Evolutionary conservation across 2,329 filamentous ascomycete species (phyloP).

Genomic region (Verticillium nonalfalfae): DNA sequence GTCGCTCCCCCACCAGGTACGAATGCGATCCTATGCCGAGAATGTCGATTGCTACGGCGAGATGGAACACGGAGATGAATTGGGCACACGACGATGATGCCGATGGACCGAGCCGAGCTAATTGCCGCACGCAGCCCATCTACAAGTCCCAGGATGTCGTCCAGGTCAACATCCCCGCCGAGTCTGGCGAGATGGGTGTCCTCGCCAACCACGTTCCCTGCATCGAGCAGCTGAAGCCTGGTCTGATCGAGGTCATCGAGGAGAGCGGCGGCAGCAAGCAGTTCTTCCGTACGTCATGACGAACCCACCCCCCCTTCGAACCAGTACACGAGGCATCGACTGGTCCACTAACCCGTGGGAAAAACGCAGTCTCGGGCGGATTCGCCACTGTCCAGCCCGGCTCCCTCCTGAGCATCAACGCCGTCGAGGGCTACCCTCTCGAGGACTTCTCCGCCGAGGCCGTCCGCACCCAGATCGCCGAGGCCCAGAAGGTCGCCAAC

Average conservation of each 20-base stretch:
- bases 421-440: constrained; percentile 87
- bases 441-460: constrained; percentile 95
- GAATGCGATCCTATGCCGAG: constrained; percentile 23
- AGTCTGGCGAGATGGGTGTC: constrained; percentile 98
- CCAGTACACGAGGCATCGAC: not conserved
- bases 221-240: constrained; percentile 98
- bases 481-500: constrained; percentile 90
- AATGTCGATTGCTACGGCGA: not conserved
- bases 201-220: constrained; percentile 98
- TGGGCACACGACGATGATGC: constrained; percentile 5
- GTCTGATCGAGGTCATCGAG: constrained; percentile 91
- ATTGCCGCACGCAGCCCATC: constrained; percentile 58
- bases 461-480: constrained; percentile 81
- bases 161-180: constrained; percentile 98
- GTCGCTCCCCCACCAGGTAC: constrained; percentile 96
- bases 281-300: constrained; percentile 85
- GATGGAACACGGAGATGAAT: not conserved
- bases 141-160: constrained; percentile 67
- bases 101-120: constrained; percentile 30
- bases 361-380: constrained; percentile 76
- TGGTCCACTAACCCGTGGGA: not conserved
- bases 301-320: not conserved
- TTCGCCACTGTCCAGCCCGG: constrained; percentile 96
- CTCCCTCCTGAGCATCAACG: constrained; percentile 95
- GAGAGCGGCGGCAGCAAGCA: constrained; percentile 87